Evolutionary conservation across 2,329 filamentous ascomycete genomes (phyloP).

Genomic region (Nigrograna mackinnonii): DNA sequence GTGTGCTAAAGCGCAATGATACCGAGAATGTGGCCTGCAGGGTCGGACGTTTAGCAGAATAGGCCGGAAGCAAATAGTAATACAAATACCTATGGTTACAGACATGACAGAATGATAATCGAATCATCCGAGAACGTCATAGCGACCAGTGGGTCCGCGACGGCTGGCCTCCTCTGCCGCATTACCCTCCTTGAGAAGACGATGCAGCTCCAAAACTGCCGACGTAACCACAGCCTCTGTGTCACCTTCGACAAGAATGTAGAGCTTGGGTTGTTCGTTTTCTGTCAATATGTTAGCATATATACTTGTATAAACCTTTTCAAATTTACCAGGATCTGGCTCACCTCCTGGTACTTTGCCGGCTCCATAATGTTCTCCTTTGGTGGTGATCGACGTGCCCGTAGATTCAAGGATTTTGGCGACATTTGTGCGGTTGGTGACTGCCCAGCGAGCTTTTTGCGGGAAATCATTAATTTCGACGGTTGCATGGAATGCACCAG

Average conservation of each 20-base stretch:
- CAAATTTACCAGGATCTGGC: too few species aligned
- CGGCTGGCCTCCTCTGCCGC: slow-evolving; percentile 80
- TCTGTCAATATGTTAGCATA: slow-evolving; percentile 18
- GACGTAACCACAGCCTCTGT: slow-evolving; percentile 90
- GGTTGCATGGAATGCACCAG: slow-evolving; percentile 94
- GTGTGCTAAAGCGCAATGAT: too few species aligned
- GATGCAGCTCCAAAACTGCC: slow-evolving; percentile 87
- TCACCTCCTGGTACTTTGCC: slow-evolving; percentile 78
- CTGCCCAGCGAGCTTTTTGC: slow-evolving; percentile 96
- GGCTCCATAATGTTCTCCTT: slow-evolving; percentile 84
- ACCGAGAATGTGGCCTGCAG: too few species aligned
- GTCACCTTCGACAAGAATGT: slow-evolving; percentile 96
- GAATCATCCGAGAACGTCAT: slow-evolving; percentile 68
- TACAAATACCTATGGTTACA: too few species aligned
- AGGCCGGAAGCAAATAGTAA: not conserved
- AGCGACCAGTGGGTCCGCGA: slow-evolving; percentile 78
- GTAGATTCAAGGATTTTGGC: slow-evolving; percentile 96
- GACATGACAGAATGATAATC: too few species aligned
- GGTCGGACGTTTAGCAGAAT: not conserved
- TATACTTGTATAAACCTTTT: not conserved
- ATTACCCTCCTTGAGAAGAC: slow-evolving; percentile 86
- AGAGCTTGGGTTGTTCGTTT: slow-evolving; percentile 86
- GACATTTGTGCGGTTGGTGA: slow-evolving; percentile 97
- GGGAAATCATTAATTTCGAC: slow-evolving; percentile 99
- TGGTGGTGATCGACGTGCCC: slow-evolving; percentile 94